Evolutionary conservation across 2,329 filamentous ascomycete species (phyloP).

Genomic region (Xylaria arbuscula): DNA sequence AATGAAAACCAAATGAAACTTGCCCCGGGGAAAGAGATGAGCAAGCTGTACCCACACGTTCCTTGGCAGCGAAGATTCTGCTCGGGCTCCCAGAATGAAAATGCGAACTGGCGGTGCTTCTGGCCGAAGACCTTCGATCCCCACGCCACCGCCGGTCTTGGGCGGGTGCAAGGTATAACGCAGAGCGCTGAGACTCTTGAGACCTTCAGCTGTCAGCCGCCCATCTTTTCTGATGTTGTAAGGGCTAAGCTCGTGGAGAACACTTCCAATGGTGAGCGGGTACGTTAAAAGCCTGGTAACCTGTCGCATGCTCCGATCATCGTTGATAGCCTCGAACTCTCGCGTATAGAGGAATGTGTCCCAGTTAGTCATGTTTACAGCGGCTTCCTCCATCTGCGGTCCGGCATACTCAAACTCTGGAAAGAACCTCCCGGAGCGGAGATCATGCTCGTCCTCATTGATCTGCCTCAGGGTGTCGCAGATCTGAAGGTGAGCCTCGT

Average conservation of each 20-base stretch:
- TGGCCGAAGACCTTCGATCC: conserved; percentile 82
- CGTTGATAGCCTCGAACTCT: conserved; percentile 90
- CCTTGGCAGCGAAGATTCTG: conserved; percentile 95
- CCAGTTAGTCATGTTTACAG: conserved; percentile 99
- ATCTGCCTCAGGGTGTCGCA: conserved; percentile 92
- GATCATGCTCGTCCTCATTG: conserved; percentile 97
- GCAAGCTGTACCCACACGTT: conserved; percentile 93
- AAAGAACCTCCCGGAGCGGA: conserved; percentile 90
- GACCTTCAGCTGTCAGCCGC: conserved; percentile 83
- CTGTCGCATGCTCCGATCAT: conserved; percentile 90
- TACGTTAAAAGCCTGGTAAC: conserved; percentile 94
- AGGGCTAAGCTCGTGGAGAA: conserved; percentile 93
- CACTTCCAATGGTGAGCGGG: conserved; percentile 88
- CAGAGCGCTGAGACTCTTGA: conserved; percentile 93
- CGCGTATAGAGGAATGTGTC: conserved; percentile 95
- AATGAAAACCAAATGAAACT: conserved; percentile 92
- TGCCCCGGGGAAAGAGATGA: conserved; percentile 93
- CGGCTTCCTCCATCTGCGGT: conserved; percentile 88
- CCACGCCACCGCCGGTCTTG: conserved; percentile 76
- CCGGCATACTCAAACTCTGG: conserved; percentile 93
- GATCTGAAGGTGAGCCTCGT: conserved; percentile 89
- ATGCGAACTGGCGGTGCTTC: conserved; percentile 89
- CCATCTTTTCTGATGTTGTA: conserved; percentile 82
- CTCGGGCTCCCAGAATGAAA: conserved; percentile 93
- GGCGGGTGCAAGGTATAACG: conserved; percentile 95